Evolutionary conservation across 345 rosid species (phyloP).

Genomic region (Euphorbia lathyris): DNA sequence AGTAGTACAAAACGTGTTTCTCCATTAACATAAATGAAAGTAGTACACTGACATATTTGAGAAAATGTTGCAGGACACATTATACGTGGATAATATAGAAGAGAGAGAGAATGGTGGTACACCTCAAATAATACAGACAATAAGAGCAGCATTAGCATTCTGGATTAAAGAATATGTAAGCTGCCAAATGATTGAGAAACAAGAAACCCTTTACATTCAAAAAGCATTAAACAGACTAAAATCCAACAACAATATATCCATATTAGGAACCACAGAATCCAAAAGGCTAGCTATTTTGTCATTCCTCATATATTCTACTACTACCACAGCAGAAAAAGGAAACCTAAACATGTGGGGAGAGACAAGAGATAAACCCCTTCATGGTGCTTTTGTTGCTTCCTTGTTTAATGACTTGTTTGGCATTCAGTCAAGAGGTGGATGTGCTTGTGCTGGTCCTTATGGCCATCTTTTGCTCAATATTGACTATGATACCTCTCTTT

Average conservation of each 20-base stretch:
- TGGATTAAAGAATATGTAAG: conserved; percentile 55
- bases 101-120: conserved; percentile 61
- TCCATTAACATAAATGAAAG: too few species aligned
- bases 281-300: conserved; percentile 47
- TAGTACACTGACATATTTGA: too few species aligned
- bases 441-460: conserved; percentile 72
- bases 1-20: too few species aligned
- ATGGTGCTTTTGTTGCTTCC: conserved; percentile 49
- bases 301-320: conserved; percentile 43
- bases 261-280: conserved; percentile 41
- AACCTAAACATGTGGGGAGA: too few species aligned
- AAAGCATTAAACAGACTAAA: conserved; percentile 43
- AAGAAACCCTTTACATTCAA: conserved; percentile 33
- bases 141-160: conserved; percentile 50
- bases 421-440: conserved; percentile 60
- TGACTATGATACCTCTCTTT: conserved; percentile 21
- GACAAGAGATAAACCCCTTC: conserved; percentile 47
- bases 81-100: conserved; percentile 45
- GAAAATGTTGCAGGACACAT: too few species aligned
- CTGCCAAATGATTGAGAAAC: conserved; percentile 28
- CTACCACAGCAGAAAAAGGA: too few species aligned
- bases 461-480: conserved; percentile 49
- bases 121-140: conserved; percentile 54
- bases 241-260: conserved; percentile 36
- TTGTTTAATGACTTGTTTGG: conserved; percentile 64